These are phyloP conservation scores for Conoideocrella luteorostrata DNA, from an alignment of 2,329 filamentous ascomycete genomes.

Conservation along the genomic window DNA sequence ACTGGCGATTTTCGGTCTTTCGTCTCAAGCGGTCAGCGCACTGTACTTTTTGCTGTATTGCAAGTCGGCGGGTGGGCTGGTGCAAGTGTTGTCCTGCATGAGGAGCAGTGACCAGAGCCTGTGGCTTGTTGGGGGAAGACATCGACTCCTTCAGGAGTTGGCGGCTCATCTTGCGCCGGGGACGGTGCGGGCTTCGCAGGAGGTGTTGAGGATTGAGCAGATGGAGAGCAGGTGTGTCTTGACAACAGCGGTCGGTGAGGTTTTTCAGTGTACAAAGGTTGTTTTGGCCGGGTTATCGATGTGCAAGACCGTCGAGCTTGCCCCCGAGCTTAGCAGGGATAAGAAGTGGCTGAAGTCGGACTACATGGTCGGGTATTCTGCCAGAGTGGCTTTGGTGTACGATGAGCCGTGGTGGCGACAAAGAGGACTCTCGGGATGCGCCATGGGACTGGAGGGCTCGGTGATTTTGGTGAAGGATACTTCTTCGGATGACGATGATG, in stretches of 20 bases:
- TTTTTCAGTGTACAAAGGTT: slow-evolving; percentile 14
- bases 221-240: slow-evolving; percentile 11
- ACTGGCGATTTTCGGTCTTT: slow-evolving; percentile 18
- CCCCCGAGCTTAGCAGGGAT: slow-evolving; percentile 13
- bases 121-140: slow-evolving; percentile 2
- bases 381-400: slow-evolving; percentile 12
- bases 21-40: slow-evolving; percentile 13
- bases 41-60: slow-evolving; percentile 17
- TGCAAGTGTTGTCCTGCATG: slow-evolving; percentile 9
- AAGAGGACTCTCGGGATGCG: slow-evolving; percentile 13
- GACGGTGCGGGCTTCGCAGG: slow-evolving; percentile 11
- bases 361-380: slow-evolving; percentile 12
- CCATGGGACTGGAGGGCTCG: slow-evolving; percentile 12
- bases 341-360: slow-evolving; percentile 14
- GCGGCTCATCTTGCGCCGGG: slow-evolving; percentile 10
- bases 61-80: slow-evolving; percentile 17
- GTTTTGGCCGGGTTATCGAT: slow-evolving; percentile 12
- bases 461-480: slow-evolving; percentile 13
- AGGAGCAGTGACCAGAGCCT: slow-evolving; percentile 6
- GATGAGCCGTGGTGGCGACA: slow-evolving; percentile 18
- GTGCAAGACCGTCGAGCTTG: slow-evolving; percentile 11
- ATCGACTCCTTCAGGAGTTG: slow-evolving; percentile 11
- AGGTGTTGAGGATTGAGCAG: slow-evolving; percentile 15
- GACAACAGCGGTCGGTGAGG: slow-evolving; percentile 11
- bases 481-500: slow-evolving; percentile 9